These are phyloP conservation scores for Pseudogymnoascus sp. DNA, from an alignment of 2,329 filamentous ascomycete species.

Conservation along the genomic window DNA sequence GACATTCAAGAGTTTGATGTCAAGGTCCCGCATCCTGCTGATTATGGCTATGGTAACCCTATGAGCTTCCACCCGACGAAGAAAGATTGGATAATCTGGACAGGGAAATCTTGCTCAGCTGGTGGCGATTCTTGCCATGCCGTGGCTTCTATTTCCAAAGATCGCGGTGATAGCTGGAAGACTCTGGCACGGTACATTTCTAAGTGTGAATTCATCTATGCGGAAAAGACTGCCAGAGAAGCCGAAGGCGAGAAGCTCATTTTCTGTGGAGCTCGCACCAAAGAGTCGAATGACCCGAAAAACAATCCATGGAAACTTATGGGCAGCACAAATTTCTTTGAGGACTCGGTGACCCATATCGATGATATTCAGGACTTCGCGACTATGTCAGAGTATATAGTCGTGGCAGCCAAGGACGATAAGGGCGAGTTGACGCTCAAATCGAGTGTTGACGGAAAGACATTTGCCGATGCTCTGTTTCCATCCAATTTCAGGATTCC, in stretches of 20 bases:
- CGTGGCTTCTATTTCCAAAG: conserved; percentile 68
- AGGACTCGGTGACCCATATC: conserved; percentile 54
- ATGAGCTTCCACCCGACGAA: conserved; percentile 76
- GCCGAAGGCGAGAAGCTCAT: conserved; percentile 37
- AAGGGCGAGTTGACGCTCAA: conserved; percentile 61
- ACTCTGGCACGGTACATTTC: conserved; percentile 65
- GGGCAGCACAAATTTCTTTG: conserved; percentile 66
- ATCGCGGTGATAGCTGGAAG: conserved; percentile 75
- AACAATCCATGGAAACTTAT: conserved; percentile 61
- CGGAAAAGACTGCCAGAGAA: conserved; percentile 46
- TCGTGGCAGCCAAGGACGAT: conserved; percentile 67
- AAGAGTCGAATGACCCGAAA: conserved; percentile 56
- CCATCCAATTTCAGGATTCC: conserved; percentile 75
- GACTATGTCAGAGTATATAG: conserved; percentile 93
- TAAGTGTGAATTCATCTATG: conserved; percentile 79
- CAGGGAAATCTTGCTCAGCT: conserved; percentile 58
- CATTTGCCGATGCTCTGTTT: conserved; percentile 77
- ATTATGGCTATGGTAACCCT: conserved; percentile 40
- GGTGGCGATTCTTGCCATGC: conserved; percentile 54
- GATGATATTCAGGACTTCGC: conserved; percentile 76
- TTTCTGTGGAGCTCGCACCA: conserved; percentile 54
- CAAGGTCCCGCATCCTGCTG: conserved; percentile 44
- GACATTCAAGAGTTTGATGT: conserved; percentile 68
- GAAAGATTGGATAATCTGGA: conserved; percentile 89
- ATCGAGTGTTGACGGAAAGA: conserved; percentile 76